A percentile compares a stretch with the other conserved stretches of the same genome.
Evolutionary conservation across 257 asterid species (phyloP).

Genomic region (Eucommia ulmoides): DNA sequence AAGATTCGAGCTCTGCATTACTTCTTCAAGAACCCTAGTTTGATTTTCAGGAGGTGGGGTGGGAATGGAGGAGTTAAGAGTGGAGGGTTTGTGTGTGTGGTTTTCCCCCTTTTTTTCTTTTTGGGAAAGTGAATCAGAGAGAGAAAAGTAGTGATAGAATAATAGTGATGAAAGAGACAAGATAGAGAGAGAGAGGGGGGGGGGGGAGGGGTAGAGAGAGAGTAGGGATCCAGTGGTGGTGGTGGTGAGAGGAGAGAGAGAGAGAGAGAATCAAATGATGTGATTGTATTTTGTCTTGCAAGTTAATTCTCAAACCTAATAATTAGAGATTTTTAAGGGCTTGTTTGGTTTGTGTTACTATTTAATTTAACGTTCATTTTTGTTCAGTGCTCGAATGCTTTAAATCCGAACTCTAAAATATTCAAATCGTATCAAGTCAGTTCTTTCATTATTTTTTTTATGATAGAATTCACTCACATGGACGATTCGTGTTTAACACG

Average conservation of each 20-base stretch:
- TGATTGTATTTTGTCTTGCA: too few relatives aligned
- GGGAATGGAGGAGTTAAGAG: neutral
- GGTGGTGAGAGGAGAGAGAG: neutral
- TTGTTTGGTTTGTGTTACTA: too few relatives aligned
- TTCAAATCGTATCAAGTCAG: too few relatives aligned
- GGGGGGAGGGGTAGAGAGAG: neutral
- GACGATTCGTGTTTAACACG: too few relatives aligned
- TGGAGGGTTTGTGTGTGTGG: slow-evolving; percentile 11
- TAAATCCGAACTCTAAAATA: too few relatives aligned
- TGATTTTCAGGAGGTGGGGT: slow-evolving; percentile 8
- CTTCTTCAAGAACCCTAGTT: slow-evolving; percentile 35
- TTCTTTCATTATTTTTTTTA: too few relatives aligned
- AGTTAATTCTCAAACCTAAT: too few relatives aligned
- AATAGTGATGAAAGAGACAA: slow-evolving; percentile 13
- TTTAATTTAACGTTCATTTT: too few relatives aligned
- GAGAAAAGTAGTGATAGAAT: slow-evolving; percentile 11
- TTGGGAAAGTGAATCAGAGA: slow-evolving; percentile 17
- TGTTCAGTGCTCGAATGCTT: too few relatives aligned
- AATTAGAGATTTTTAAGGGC: too few relatives aligned
- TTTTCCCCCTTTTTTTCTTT: slow-evolving; percentile 23
- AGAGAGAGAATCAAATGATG: slow-evolving; percentile 10
- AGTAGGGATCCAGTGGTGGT: neutral
- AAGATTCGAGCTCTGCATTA: slow-evolving; percentile 15
- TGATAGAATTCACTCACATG: too few relatives aligned
- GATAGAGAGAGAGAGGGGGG: slow-evolving; percentile 2